Base-by-base conservation (phyloP, 257 asterid species). In the Linaria vulgaris region DNA sequence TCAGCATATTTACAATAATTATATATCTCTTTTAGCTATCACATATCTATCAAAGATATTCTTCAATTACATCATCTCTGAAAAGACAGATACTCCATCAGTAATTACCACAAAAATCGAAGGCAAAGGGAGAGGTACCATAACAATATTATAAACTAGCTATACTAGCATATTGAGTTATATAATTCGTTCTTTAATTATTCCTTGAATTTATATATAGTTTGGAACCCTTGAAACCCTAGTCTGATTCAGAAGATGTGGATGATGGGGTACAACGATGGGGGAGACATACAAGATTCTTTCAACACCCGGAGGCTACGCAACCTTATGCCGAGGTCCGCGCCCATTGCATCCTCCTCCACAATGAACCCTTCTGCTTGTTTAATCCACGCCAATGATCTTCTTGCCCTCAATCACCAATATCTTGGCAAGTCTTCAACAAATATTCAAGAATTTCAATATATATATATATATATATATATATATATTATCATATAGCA, bases 191-290 rank as follows among this genome's bases (percentile, higher is more conserved):
- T 6, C 6, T 27, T 27, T 27, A 3, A 3, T 27, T 27, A 27
- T 6, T 27, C 34, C 34, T 27, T 27, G 6, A 27, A 27, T 27
- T 27, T 34, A 3, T 34, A 34, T 34, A 34, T 34, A 34, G 1
- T 27, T 30, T 27, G 27, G 4, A 3, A 24, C 5, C 27, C 21
- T 54, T 7, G 27, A 61, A 52, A 61, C 56, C 74, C 68, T 63
- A 69, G 52, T 21, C 13, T 31, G 16, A 56, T 19, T 55, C 1
- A 22, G 37, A 71, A 61, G 47, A 85, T 91, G 98, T 91, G 98
- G 98, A 88, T 81, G 98, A 86, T 83, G 96, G 96, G 96, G 20
- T 91, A 79, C 75, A 88, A 64, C 30, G 95, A 91, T 14, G 85
- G 74, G 3, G 95, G 80, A 37, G 95, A 91, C 44, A 43, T 74